Base-by-base conservation (phyloP, 805 yeast species). In the Middelhovenomyces tepae region DNA sequence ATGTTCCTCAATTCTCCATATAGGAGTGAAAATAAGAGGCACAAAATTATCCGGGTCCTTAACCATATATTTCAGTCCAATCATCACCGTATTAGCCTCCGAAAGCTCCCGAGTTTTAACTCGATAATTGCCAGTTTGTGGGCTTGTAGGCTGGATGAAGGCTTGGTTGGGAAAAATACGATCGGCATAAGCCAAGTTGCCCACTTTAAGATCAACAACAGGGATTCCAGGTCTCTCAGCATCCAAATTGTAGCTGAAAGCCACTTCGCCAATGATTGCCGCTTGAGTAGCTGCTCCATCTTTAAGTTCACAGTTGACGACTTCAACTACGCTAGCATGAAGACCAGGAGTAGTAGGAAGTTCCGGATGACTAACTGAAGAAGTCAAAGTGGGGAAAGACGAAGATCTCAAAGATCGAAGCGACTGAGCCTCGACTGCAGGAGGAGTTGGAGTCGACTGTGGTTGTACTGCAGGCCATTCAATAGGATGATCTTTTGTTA, bases 271-370 rank as follows among this genome's bases (percentile, higher is more conserved):
- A 35, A 79, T 68, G 8, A 78, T 66, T 50, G 78, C 75, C 5
- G 84, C 70, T 22, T 72, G 67, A 8, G 57, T 54, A 22, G 77
- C 60, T 27, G 59, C 57, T 13, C 93, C 94, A 48, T 78, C 83
- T 42, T 71, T 73, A 56, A 77, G 77, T 13, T 70, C 67, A 4
- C 85, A 94, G 51, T 75, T 78, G 42, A 84, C 65, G 8, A 81
- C 75, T 59, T 89, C 97, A n/a, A 91, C 87, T 42, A 86, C 63
- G 29, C 93, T 79, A 2, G 87, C 76, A 47, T 78, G 83, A 44
- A 89, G 42, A 14, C 57, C 59, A 17, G 24, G 31, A 15, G 23
- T 40, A 4, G 42, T 24, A 5, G 57, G 57, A 30, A 53, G 41
- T 7, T 47, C 45, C 8, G 60, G 60, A 40, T 45, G 52, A 25